Evolutionary conservation across 2,329 filamentous ascomycete genomes (phyloP).

Genomic region (Penicillium sp.): DNA sequence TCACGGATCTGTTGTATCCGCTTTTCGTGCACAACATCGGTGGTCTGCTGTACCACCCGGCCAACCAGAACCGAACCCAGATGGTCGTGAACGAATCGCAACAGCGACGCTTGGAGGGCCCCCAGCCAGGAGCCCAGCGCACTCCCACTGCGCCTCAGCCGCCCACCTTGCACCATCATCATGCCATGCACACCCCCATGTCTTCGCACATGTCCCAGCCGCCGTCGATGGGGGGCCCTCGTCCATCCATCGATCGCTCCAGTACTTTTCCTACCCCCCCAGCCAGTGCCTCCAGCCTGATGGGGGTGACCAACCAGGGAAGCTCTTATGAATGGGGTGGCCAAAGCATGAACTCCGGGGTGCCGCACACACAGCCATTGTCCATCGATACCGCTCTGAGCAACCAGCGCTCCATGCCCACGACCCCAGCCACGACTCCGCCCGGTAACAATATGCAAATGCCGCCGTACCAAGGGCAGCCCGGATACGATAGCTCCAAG

Average conservation of each 20-base stretch:
- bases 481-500: conserved; percentile 72
- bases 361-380: conserved; percentile 63
- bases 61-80: conserved; percentile 72
- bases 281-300: conserved; percentile 83
- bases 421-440: conserved; percentile 84
- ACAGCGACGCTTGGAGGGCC: conserved; percentile 63
- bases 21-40: conserved; percentile 97
- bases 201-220: conserved; percentile 60
- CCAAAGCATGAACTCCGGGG: conserved; percentile 56
- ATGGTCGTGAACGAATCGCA: conserved; percentile 81
- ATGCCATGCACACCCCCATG: conserved; percentile 58
- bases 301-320: conserved; percentile 67
- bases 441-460: conserved; percentile 74
- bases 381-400: conserved; percentile 74
- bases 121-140: conserved; percentile 44
- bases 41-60: conserved; percentile 82
- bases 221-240: conserved; percentile 55
- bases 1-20: conserved; percentile 89
- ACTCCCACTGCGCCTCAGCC: conserved; percentile 63
- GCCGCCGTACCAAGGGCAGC: conserved; percentile 64
- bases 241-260: conserved; percentile 73
- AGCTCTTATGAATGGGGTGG: conserved; percentile 72
- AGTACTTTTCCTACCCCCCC: conserved; percentile 93
- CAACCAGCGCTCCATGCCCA: conserved; percentile 78
- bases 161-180: conserved; percentile 55